phyloP scores from a whole-genome alignment of 768 basidiomycete genomes.

The Lentinula boryana region DNA sequence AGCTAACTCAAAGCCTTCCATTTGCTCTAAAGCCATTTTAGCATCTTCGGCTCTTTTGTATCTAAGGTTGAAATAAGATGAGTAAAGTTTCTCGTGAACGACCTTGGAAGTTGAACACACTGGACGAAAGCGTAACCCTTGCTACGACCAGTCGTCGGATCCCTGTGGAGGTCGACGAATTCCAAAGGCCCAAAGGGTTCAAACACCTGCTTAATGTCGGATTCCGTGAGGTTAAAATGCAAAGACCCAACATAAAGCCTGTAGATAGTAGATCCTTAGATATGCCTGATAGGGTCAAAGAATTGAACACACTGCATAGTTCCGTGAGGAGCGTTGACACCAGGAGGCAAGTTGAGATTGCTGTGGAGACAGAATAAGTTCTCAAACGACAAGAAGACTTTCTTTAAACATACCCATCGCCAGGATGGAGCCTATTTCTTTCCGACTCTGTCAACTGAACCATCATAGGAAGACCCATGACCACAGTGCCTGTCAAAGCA shows the following conservation, averaged over 20 bases:
- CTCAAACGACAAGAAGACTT: background rate
- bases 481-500: conserved; percentile 85
- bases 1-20: conserved; percentile 98
- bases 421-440: conserved; percentile 83
- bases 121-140: conserved; percentile 99
- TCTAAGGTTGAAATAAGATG: conserved; percentile 28
- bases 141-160: conserved; percentile 90
- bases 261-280: background rate
- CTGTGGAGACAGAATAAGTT: conserved; percentile 26
- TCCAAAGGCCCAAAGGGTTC: conserved; percentile 98
- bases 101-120: conserved; percentile 38
- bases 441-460: conserved; percentile 97
- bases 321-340: conserved; percentile 74
- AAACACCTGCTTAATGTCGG: conserved; percentile 98
- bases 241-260: conserved; percentile 96
- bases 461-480: conserved; percentile 97
- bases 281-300: background rate
- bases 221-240: conserved; percentile 94
- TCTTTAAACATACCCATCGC: conserved; percentile 61
- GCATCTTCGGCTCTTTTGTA: conserved; percentile 92
- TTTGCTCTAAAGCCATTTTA: conserved; percentile 94
- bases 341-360: conserved; percentile 79
- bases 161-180: conserved; percentile 96
- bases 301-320: conserved; percentile 70
- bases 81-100: background rate